Conservation (phyloP, 148 eudicot genomes). For the Vaccinium macrocarpon region DNA sequence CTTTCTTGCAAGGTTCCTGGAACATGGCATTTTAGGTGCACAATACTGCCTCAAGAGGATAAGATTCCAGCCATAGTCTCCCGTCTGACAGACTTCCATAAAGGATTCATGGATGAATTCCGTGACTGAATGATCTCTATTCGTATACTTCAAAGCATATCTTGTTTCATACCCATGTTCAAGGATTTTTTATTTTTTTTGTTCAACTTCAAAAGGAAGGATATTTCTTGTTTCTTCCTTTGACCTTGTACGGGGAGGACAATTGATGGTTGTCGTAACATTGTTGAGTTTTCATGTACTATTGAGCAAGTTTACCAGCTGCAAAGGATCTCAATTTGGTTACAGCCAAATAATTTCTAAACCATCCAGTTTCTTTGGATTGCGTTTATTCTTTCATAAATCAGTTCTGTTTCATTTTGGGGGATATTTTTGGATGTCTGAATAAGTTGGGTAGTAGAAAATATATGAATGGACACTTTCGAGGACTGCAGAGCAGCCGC, state of each 20-base stretch:
- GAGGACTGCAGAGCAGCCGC: background rate
- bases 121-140: slow-evolving; percentile 35
- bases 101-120: slow-evolving; percentile 73
- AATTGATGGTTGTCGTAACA: background rate
- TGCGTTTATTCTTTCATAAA: background rate
- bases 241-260: background rate
- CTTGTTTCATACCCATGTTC: background rate
- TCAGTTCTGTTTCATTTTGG: background rate
- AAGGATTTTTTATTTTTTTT: background rate
- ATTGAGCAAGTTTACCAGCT: background rate
- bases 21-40: slow-evolving; percentile 94
- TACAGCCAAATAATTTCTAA: background rate
- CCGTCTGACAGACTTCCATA: slow-evolving; percentile 73
- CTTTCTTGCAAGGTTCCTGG: slow-evolving; percentile 60
- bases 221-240: background rate
- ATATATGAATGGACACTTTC: background rate
- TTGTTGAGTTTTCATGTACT: background rate
- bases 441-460: background rate
- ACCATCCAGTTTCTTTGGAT: too few species aligned
- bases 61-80: slow-evolving; percentile 79
- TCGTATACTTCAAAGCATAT: background rate
- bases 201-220: background rate
- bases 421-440: background rate
- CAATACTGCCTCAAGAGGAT: slow-evolving; percentile 92
- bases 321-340: background rate